Percentiles rank a stretch among this genome's conserved stretches.
Evolutionary conservation across 1,284 basidiomycete genomes (phyloP).

Genomic region (Moesziomyces sp.): DNA sequence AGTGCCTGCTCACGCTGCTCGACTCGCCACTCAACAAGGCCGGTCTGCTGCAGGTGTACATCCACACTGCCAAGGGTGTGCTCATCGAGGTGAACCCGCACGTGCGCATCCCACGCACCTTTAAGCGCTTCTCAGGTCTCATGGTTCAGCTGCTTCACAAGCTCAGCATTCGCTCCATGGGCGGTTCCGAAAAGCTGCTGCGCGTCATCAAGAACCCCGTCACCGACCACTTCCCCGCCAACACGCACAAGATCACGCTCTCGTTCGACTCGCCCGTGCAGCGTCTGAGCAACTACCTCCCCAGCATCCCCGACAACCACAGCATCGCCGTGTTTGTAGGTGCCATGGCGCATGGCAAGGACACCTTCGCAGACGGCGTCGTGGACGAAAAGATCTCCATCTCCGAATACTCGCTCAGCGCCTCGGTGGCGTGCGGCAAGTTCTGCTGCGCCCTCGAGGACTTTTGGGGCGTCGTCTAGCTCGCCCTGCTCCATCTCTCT

Average conservation of each 20-base stretch:
- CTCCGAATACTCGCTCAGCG: conserved; percentile 92
- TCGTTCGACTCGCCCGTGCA: conserved; percentile 85
- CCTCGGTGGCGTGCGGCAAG: conserved; percentile 95
- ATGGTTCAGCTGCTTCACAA: conserved; percentile 99
- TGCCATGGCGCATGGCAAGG: conserved; percentile 76
- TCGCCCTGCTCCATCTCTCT: too few species aligned
- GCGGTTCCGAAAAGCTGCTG: conserved; percentile 94
- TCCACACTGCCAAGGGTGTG: conserved; percentile 95
- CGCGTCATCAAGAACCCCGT: conserved; percentile 99
- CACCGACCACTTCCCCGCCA: conserved; percentile 91
- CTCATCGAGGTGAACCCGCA: conserved; percentile 98
- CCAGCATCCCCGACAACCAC: conserved; percentile 83
- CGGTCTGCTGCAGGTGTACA: conserved; percentile 94
- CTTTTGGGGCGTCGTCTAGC: conserved; percentile 68
- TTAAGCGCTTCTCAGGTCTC: conserved; percentile 96
- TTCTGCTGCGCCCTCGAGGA: conserved; percentile 76
- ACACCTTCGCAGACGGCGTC: conserved; percentile 96
- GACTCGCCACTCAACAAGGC: conserved; percentile 99
- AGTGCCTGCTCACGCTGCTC: conserved; percentile 95
- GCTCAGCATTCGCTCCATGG: conserved; percentile 91
- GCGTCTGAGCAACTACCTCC: conserved; percentile 83
- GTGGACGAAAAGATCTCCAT: conserved; percentile 98
- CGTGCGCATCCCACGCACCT: conserved; percentile 95
- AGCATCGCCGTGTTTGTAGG: conserved; percentile 95
- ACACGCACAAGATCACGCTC: conserved; percentile 94